These are phyloP conservation scores for Penicillium sp. DNA, from an alignment of 2,329 filamentous ascomycete genomes.

Conservation along the genomic window DNA sequence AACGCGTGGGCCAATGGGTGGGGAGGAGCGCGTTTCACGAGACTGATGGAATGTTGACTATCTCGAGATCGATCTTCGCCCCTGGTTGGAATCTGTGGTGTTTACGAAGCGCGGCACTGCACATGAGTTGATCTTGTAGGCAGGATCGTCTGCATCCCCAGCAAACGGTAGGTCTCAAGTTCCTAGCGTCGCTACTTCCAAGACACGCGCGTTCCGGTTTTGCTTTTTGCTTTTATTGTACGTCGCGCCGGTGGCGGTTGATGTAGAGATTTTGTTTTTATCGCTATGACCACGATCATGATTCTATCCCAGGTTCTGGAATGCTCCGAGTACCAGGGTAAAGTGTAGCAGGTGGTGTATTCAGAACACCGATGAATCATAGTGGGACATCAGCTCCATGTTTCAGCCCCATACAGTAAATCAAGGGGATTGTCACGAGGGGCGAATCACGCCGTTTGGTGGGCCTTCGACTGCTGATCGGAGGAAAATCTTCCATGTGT, in stretches of 20 bases:
- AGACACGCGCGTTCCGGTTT: background rate
- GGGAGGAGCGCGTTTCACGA: conserved; percentile 9
- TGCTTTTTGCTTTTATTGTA: background rate
- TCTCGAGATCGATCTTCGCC: conserved; percentile 1
- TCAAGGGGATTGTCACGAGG: conserved; percentile 4
- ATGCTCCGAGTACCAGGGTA: background rate
- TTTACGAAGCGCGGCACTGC: background rate
- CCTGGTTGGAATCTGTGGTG: background rate
- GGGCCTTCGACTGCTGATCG: too few species aligned
- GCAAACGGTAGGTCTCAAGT: background rate
- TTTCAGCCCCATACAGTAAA: background rate
- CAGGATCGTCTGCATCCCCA: background rate
- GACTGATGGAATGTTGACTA: conserved; percentile 14
- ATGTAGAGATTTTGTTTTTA: background rate
- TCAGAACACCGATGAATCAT: background rate
- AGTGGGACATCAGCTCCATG: background rate
- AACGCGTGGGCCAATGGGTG: conserved; percentile 9
- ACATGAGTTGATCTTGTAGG: background rate
- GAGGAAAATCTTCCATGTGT: background rate
- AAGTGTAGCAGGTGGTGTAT: too few species aligned
- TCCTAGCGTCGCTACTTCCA: background rate
- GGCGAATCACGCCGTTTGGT: background rate
- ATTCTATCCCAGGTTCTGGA: background rate
- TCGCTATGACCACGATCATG: background rate
- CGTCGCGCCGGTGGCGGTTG: background rate